Evolutionary conservation across 1,284 basidiomycete genomes (phyloP).

Genomic region (Ceraceosorus guamensis): DNA sequence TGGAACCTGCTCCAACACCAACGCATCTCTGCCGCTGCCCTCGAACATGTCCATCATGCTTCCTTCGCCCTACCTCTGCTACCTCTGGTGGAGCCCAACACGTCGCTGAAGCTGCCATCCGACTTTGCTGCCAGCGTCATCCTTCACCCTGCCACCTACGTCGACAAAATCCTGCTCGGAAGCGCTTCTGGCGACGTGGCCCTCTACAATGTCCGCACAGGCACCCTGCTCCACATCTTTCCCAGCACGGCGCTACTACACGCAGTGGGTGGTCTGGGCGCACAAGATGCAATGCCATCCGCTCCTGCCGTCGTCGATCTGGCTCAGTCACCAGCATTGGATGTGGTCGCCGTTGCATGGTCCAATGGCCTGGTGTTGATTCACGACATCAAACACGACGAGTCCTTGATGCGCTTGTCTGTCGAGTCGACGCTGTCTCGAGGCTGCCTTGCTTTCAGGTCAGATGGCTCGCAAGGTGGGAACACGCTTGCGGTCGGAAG

Average conservation of each 20-base stretch:
- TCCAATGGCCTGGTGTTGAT: slow-evolving; percentile 78
- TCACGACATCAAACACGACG: slow-evolving; percentile 82
- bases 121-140: slow-evolving; percentile 72
- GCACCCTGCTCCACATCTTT: slow-evolving; percentile 53
- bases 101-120: neutral
- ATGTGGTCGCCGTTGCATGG: slow-evolving; percentile 86
- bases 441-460: slow-evolving; percentile 76
- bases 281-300: no score
- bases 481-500: slow-evolving; percentile 42
- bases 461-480: slow-evolving; percentile 62
- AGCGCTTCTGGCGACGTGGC: slow-evolving; percentile 75
- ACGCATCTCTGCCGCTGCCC: slow-evolving; percentile 20
- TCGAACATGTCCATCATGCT: no score
- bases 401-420: slow-evolving; percentile 64
- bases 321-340: slow-evolving; percentile 87
- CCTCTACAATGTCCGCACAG: slow-evolving; percentile 79
- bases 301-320: slow-evolving; percentile 53
- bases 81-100: no score
- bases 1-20: slow-evolving; percentile 58
- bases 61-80: no score
- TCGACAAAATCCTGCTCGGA: slow-evolving; percentile 88
- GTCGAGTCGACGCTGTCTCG: slow-evolving; percentile 54
- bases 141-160: slow-evolving; percentile 89
- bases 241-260: slow-evolving; percentile 10
- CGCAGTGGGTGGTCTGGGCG: slow-evolving; percentile 47